phyloP scores from a whole-genome alignment of 2,329 filamentous ascomycete species.

The Ascochyta rabiei region DNA sequence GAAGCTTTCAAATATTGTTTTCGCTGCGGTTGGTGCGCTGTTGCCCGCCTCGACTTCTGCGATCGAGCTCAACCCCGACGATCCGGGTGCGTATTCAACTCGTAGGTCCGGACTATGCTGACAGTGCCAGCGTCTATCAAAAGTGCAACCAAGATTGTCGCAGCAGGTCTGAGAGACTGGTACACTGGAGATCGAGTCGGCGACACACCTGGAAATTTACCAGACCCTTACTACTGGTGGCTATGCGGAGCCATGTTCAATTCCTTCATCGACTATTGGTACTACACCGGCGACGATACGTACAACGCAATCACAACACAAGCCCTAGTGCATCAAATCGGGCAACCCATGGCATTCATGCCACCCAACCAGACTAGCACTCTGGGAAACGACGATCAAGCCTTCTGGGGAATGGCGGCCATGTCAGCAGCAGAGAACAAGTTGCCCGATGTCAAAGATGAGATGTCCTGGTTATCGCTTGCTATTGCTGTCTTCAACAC shows the following conservation, averaged over 20 bases:
- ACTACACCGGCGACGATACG: constrained; percentile 44
- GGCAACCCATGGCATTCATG: constrained; percentile 72
- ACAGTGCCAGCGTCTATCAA: constrained; percentile 62
- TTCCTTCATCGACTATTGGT: constrained; percentile 47
- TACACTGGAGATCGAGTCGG: constrained; percentile 67
- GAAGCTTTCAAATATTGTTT: constrained; percentile 25
- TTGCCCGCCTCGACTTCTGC: constrained; percentile 23
- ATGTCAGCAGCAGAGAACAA: constrained; percentile 70
- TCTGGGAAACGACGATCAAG: constrained; percentile 73
- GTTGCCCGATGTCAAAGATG: constrained; percentile 57
- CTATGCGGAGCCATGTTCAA: constrained; percentile 48
- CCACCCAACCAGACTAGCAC: constrained; percentile 69
- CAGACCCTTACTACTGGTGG: constrained; percentile 51
- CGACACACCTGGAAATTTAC: constrained; percentile 63
- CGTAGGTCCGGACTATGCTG: constrained; percentile 6
- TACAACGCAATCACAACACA: constrained; percentile 44
- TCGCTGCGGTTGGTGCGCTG: constrained; percentile 22
- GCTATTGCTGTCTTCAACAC: constrained; percentile 73
- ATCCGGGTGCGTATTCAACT: constrained; percentile 21
- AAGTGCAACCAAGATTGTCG: constrained; percentile 65
- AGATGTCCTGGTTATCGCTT: constrained; percentile 66
- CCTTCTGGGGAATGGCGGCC: constrained; percentile 71
- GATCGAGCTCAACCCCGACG: constrained; percentile 26
- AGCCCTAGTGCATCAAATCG: constrained; percentile 75
- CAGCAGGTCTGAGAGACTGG: constrained; percentile 66